Evolutionary conservation across 805 yeast species (phyloP).

Genomic region (Teunomyces atbi): DNA sequence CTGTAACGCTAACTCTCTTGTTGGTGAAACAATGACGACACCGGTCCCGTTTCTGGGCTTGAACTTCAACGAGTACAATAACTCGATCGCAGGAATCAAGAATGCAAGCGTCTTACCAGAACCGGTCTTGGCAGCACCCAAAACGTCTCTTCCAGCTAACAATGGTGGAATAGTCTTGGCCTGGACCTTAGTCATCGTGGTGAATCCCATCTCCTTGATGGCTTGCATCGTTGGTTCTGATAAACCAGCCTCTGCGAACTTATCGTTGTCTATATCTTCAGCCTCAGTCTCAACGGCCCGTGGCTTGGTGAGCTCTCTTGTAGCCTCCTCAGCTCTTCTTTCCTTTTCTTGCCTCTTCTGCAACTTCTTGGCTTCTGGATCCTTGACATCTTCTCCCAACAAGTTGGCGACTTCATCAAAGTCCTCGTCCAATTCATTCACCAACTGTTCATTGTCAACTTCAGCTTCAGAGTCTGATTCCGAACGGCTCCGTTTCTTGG

Average conservation of each 20-base stretch:
- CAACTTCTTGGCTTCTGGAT: slow-evolving; percentile 36
- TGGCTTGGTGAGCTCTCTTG: slow-evolving; percentile 29
- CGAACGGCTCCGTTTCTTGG: slow-evolving; percentile 20
- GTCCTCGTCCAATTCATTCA: slow-evolving; percentile 56
- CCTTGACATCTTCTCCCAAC: slow-evolving; percentile 44
- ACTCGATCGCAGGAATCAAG: slow-evolving; percentile 91
- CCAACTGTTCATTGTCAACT: slow-evolving; percentile 41
- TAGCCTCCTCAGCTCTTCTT: slow-evolving; percentile 19
- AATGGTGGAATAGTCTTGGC: slow-evolving; percentile 95
- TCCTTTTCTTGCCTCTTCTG: slow-evolving; percentile 17
- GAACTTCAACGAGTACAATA: slow-evolving; percentile 84
- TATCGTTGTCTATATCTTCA: slow-evolving; percentile 31
- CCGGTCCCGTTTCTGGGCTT: slow-evolving; percentile 99
- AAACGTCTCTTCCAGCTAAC: slow-evolving; percentile 92
- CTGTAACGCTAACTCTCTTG: slow-evolving; percentile 96
- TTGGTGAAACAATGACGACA: slow-evolving; percentile 92
- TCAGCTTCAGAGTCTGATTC: slow-evolving; percentile 24
- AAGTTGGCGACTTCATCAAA: slow-evolving; percentile 57
- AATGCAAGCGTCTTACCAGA: slow-evolving; percentile 98
- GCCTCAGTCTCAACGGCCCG: slow-evolving; percentile 22
- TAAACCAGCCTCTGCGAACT: slow-evolving; percentile 49
- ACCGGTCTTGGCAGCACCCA: slow-evolving; percentile 99
- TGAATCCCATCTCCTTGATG: slow-evolving; percentile 84
- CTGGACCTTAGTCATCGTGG: slow-evolving; percentile 91
- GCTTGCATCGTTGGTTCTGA: slow-evolving; percentile 83